phyloP scores from a whole-genome alignment of 768 basidiomycete species.

The Sistotremastrum suecicum region DNA sequence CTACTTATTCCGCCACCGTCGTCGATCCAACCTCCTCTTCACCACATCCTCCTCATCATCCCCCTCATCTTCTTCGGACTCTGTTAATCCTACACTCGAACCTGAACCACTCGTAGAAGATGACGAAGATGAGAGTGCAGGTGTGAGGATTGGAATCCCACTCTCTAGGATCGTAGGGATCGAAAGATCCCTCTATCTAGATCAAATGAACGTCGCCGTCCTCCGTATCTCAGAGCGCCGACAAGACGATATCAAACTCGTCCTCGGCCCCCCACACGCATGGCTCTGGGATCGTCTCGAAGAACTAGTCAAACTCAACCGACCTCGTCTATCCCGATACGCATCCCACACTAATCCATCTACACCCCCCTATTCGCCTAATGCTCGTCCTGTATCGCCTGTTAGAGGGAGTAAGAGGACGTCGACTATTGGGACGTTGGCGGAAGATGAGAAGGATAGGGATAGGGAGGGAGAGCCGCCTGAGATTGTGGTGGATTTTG shows the following conservation, averaged over 20 bases:
- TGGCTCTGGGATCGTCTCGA: constrained; percentile 3
- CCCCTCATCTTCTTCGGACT: no score
- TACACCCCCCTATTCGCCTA: background rate
- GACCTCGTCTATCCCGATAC: background rate
- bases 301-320: constrained; percentile 1
- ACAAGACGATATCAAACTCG: background rate
- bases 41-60: background rate
- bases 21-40: constrained; percentile 4
- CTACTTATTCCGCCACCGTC: constrained; percentile 30
- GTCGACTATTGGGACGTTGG: constrained; percentile 15
- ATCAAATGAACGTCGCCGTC: background rate
- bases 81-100: background rate
- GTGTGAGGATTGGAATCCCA: constrained; percentile 34
- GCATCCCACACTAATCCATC: background rate
- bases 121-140: constrained; percentile 17
- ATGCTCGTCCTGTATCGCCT: constrained; percentile 68
- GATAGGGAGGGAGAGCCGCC: background rate
- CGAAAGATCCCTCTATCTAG: background rate
- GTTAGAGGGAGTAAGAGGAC: constrained; percentile 73
- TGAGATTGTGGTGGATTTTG: constrained; percentile 27
- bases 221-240: background rate
- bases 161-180: constrained; percentile 22
- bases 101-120: constrained; percentile 18
- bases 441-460: background rate
- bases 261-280: background rate